Evolutionary conservation across 768 basidiomycete species (phyloP).

Genomic region (Cyclocybe aegerita): DNA sequence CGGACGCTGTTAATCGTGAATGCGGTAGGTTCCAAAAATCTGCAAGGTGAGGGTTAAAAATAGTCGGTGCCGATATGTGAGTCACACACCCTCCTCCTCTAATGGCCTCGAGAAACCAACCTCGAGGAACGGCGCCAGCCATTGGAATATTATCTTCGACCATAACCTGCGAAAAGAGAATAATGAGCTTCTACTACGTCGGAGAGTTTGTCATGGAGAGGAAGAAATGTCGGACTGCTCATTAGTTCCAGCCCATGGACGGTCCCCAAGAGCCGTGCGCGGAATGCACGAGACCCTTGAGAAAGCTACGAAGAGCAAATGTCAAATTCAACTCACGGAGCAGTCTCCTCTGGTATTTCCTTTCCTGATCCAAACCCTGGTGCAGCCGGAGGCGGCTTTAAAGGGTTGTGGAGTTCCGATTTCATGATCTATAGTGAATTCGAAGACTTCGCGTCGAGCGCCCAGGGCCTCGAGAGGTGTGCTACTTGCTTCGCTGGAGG

Average conservation of each 20-base stretch:
- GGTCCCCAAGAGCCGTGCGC: background rate
- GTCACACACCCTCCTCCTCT: constrained; percentile 48
- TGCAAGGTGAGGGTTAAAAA: constrained; percentile 23
- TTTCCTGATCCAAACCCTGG: constrained; percentile 48
- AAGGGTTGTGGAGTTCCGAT: constrained; percentile 30
- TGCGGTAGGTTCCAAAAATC: constrained; percentile 56
- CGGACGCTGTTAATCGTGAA: constrained; percentile 30
- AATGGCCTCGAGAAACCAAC: constrained; percentile 63
- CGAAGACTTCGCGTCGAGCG: too few species aligned
- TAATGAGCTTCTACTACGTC: constrained; percentile 8
- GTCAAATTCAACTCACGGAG: constrained; percentile 28
- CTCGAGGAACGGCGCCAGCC: constrained; percentile 52
- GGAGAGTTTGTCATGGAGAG: background rate
- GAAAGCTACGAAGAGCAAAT: background rate
- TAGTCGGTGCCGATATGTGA: constrained; percentile 7
- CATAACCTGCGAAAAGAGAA: constrained; percentile 19
- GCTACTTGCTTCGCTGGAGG: too few species aligned
- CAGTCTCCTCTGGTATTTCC: constrained; percentile 38
- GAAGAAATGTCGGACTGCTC: background rate
- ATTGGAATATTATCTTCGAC: constrained; percentile 51
- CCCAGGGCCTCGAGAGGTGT: too few species aligned
- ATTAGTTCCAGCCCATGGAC: too few species aligned
- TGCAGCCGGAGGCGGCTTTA: constrained; percentile 44
- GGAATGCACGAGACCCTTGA: background rate
- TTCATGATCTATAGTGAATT: constrained; percentile 2